Conservation (phyloP, 1,284 basidiomycete species). For the Phylloboletellus chloephorus region DNA sequence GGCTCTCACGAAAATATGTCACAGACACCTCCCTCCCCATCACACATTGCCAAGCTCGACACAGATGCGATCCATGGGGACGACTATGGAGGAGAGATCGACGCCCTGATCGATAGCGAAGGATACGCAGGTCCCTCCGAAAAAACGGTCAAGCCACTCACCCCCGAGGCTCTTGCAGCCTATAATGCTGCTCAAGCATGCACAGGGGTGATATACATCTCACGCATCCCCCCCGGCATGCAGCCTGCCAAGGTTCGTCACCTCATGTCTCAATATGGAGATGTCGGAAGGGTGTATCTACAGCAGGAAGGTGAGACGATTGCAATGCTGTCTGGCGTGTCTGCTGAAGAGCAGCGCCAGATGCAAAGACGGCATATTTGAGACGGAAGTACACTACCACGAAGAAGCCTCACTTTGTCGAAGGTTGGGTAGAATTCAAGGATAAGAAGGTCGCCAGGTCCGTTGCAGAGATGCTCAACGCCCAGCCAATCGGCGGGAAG, state of each 20-base stretch:
- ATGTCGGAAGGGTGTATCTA: constrained; percentile 81
- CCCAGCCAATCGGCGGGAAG: constrained; percentile 92
- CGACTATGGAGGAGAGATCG: constrained; percentile 11
- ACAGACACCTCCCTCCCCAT: neutral
- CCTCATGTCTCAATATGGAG: constrained; percentile 81
- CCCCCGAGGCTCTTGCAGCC: constrained; percentile 62
- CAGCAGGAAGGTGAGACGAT: constrained; percentile 72
- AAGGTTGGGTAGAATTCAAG: constrained; percentile 98
- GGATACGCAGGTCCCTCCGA: constrained; percentile 50
- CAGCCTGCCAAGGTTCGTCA: constrained; percentile 94
- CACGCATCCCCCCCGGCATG: constrained; percentile 98
- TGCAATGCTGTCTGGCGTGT: neutral
- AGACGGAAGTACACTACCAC: constrained; percentile 74
- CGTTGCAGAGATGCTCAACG: constrained; percentile 94
- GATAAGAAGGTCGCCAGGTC: constrained; percentile 89
- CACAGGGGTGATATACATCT: constrained; percentile 91
- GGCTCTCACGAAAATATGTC: neutral
- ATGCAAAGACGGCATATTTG: constrained; percentile 73
- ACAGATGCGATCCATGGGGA: constrained; percentile 6
- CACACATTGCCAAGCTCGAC: neutral
- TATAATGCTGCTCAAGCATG: constrained; percentile 66
- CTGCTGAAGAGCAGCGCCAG: constrained; percentile 36
- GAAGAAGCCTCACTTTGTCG: constrained; percentile 82
- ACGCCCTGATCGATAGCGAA: constrained; percentile 49
- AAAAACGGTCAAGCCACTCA: constrained; percentile 64